Base-by-base conservation (phyloP, 768 basidiomycete genomes). In the Leccinum truebloodii region DNA sequence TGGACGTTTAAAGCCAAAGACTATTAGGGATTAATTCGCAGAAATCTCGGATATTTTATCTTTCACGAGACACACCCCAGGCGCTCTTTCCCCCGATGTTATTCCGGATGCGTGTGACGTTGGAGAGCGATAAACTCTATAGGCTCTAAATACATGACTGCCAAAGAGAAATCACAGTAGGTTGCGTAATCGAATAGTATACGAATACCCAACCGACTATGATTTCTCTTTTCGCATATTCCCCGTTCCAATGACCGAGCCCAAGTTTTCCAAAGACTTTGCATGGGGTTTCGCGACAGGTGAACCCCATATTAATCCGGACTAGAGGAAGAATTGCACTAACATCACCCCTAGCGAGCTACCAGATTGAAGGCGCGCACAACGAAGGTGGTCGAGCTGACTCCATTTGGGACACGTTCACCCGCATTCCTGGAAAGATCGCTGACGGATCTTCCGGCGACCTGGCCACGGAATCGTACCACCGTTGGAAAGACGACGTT, bases 381-480 rank as follows among this genome's bases (percentile, higher is more conserved):
- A 73, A 81, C 56, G 79, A 76, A 9, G 88, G 83, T 63, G 87
- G 87, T 20, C 84, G 88, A 49, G 87, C 86, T 22, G 83, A 83
- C 66, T 88, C 86, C 8, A 86, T 90, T 64, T 92, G 91, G 90
- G 91, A 93, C 67, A 86, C 83, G 69, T 90, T 88, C 73, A 79
- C 86, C 26, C 82, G 82, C 52, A 72, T 76, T n/a, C 87, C 89
- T 0, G 89, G 88, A 34, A 88, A 88, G 77, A 90, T 87, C 18
- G 70, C 81, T 55, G 90, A 92, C 68, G 89, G 89, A 3, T 73
- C 79, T 52, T 79, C 85, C 70, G 89, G 88, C 9, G 86, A 88
- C 68, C 81, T 87, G 52, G 89, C 90, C 7, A 89, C 88, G 52
- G 85, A 89, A 72, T 89, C 88, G n/a, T 89, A 90, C 74, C 79